Conservation (phyloP, 2,329 filamentous ascomycete genomes). For the Phyllosticta capitalensis region DNA sequence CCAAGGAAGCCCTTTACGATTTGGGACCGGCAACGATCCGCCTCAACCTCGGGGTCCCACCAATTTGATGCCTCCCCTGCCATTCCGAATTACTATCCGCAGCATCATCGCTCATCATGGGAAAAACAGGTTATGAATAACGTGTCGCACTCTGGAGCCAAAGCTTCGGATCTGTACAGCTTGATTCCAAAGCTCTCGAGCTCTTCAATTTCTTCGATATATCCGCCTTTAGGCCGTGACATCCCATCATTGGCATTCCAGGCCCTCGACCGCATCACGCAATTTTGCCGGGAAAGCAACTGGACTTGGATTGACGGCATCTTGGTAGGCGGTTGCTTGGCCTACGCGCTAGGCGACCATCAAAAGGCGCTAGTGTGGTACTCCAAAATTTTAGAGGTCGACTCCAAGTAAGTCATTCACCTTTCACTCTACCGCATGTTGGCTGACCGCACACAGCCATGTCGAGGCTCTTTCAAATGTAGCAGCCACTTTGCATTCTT, state of each 20-base stretch:
- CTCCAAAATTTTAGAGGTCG: conserved; percentile 52
- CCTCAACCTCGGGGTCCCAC: not conserved
- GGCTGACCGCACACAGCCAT: conserved; percentile 47
- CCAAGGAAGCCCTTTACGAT: not conserved
- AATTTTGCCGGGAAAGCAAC: conserved; percentile 31
- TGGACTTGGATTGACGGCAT: conserved; percentile 79
- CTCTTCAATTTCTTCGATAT: conserved; percentile 1
- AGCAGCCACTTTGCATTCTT: conserved; percentile 76
- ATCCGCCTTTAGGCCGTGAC: not conserved
- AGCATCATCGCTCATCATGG: conserved; percentile 3
- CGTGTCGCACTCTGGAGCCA: not conserved
- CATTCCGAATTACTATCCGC: not conserved
- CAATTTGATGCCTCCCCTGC: not conserved
- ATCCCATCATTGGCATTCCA: conserved; percentile 20
- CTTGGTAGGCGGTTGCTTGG: conserved; percentile 79
- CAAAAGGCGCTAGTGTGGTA: conserved; percentile 69
- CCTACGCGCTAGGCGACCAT: conserved; percentile 82
- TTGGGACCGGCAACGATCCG: not conserved
- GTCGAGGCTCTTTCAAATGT: conserved; percentile 92
- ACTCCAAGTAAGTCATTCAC: conserved; percentile 39
- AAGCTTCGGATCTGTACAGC: not conserved
- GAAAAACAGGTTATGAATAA: conserved; percentile 1
- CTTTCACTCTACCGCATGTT: not conserved
- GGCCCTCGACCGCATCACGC: conserved; percentile 28
- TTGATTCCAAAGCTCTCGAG: not conserved